Base-by-base conservation (phyloP, 139 green algal genomes). In the Coelastrella sp. region DNA sequence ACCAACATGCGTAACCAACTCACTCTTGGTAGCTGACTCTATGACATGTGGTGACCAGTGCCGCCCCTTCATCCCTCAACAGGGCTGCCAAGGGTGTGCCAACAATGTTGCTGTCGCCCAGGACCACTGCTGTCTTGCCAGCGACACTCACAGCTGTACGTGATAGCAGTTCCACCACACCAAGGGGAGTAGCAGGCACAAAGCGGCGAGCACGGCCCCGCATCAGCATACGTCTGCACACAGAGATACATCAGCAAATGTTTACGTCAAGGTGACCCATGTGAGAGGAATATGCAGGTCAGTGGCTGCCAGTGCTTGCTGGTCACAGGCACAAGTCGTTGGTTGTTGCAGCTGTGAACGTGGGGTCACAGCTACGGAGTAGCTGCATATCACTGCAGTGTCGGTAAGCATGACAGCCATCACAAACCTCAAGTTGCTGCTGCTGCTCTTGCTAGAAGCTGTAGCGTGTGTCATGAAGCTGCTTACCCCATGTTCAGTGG, bases 61-160 rank as follows among this genome's bases (percentile, higher is more conserved):
- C 95, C 5, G 96, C 95, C 5, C 95, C 95, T 3, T 81, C 74
- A 87, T 97, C 95, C 61, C 96, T 90, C 89, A 99, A 93, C 83
- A 99, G 94, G 73, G 97, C 92, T 13, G 96, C 95, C 7, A 91
- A 64, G 0, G 98, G 98, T 20, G 95, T 97, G 91, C 98, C 98
- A 57, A 99, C 98, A 87, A 91, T 98, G 93, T 99, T 99, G 92
- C 91, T 96, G 81, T 97, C 94, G 4, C 98, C 98, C 20, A 99
- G 93, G 75, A 99, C 97, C 32, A 97, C 97, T 2, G 87, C 87
- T 23, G 76, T 87, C 19, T 76, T 77, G 61, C 87, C 87, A 14
- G 78, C 20, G 0, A 96, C 32, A 19, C 90, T 83, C 58, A 97
- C 86, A 4, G 91, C 90, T 59, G 89, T 91, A 16, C 97, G 90